A percentile compares a stretch with the other conserved stretches of the same genome.
Evolutionary conservation across 2,329 filamentous ascomycete genomes (phyloP).

Genomic region (Myriangium duriaei): DNA sequence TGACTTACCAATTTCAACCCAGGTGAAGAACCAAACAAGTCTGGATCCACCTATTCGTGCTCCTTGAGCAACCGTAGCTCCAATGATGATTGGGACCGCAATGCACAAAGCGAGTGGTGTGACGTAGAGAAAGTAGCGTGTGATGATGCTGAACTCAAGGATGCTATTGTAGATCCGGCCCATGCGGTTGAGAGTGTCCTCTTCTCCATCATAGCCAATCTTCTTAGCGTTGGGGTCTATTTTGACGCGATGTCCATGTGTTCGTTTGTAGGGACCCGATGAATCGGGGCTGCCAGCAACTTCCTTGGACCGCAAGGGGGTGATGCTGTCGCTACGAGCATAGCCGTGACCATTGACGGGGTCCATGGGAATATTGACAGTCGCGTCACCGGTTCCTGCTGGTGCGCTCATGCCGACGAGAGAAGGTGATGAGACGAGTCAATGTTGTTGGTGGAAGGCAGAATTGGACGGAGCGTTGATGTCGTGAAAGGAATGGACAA

Average conservation of each 20-base stretch:
- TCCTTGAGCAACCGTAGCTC: constrained; percentile 37
- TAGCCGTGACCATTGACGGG: constrained; percentile 34
- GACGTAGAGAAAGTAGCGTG: constrained; percentile 52
- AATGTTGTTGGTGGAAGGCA: no score
- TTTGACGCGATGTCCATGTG: constrained; percentile 25
- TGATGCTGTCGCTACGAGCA: constrained; percentile 26
- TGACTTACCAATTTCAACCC: constrained; percentile 44
- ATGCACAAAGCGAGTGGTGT: constrained; percentile 44
- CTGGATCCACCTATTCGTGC: constrained; percentile 43
- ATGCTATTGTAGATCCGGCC: constrained; percentile 49
- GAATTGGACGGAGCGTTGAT: no score
- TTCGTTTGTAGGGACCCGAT: constrained; percentile 24
- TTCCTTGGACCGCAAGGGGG: constrained; percentile 16
- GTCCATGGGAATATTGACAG: constrained; percentile 50
- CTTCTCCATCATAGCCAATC: constrained; percentile 32
- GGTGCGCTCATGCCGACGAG: background rate
- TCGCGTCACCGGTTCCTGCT: constrained; percentile 36
- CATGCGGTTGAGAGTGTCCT: constrained; percentile 46
- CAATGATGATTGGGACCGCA: constrained; percentile 50
- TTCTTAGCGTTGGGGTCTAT: constrained; percentile 22
- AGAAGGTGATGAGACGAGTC: no score
- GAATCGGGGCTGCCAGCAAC: constrained; percentile 13
- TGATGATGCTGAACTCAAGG: constrained; percentile 49
- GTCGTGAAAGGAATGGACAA: no score
- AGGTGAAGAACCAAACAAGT: constrained; percentile 50